phyloP scores from a whole-genome alignment of 2,329 filamentous ascomycete genomes.

The Penicillium digitatum region DNA sequence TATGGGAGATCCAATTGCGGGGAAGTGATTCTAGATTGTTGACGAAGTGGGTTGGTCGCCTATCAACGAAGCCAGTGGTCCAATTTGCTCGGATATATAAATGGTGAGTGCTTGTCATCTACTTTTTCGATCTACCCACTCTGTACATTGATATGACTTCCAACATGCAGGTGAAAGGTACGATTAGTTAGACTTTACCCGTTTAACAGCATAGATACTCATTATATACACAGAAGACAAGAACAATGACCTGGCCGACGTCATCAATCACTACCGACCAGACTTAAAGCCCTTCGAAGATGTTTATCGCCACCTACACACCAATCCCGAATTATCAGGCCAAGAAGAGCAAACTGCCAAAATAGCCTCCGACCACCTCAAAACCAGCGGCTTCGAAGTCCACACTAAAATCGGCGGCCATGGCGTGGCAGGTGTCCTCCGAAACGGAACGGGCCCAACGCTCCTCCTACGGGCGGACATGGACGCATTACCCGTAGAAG shows the following conservation, averaged over 20 bases:
- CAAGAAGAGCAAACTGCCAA: conserved; percentile 53
- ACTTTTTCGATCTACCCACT: neutral
- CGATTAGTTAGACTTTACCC: neutral
- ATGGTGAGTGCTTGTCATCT: neutral
- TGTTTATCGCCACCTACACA: conserved; percentile 56
- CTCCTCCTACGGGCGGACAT: conserved; percentile 60
- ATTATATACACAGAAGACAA: neutral
- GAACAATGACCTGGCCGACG: neutral
- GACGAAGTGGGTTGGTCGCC: neutral
- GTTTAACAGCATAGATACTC: neutral
- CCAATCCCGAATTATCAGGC: conserved; percentile 54
- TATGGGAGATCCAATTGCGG: neutral
- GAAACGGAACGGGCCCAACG: conserved; percentile 54
- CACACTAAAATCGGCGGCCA: conserved; percentile 55
- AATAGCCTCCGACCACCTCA: conserved; percentile 43
- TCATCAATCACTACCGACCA: conserved; percentile 40
- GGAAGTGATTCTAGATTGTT: conserved; percentile 6
- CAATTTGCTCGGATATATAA: neutral
- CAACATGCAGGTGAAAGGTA: conserved; percentile 8
- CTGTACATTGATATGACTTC: neutral
- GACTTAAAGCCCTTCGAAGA: conserved; percentile 46
- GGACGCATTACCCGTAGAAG: conserved; percentile 57
- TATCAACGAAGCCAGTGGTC: neutral
- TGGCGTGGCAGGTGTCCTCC: conserved; percentile 55
- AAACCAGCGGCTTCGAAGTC: conserved; percentile 43